Base-by-base conservation (phyloP, 2,329 filamentous ascomycete genomes). In the Trichoderma citrinoviride region DNA sequence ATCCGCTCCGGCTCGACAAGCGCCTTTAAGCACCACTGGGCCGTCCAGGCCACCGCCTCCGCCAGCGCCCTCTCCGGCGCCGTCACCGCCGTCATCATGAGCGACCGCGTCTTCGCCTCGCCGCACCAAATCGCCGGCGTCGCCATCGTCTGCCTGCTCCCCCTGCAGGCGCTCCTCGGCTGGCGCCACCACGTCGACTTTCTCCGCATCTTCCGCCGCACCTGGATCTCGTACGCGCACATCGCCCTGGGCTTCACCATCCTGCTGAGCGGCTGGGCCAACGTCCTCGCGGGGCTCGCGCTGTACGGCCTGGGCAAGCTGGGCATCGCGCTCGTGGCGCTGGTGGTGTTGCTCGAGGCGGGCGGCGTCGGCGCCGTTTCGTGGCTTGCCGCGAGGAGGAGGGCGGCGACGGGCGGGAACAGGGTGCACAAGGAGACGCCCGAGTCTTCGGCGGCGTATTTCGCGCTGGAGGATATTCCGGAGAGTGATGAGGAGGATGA, bases 181-280 rank as follows among this genome's bases (percentile, higher is more conserved):
- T 69, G 66, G 64, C 67, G 65, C n/a, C 69, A 70, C 33, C 69
- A 70, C 46, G 27, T 69, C 12, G 49, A 63, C 29, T 69, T 69
- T 49, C 46, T 70, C 14, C 66, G 67, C 40, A 67, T 68, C 21
- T 64, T 60, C 10, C 68, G 67, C 14, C 61, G 69, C n/a, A 69
- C 69, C 0, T 67, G 58, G 67, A 66, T 69, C 19, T 70, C 66
- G 4, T 64, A 69, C 50, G 58, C 43, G 6, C 66, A 69, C 63
- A 41, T 70, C 21, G 65, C 64, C 27, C 64, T 66, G 8, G 68
- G 69, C 3, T 62, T 66, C 17, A 14, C 44, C 3, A 21, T 68
- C 7, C 56, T 70, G 29, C 12, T 57, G 15, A 65, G 58, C 44
- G 67, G 67, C 21, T 65, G 65, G 57, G 57, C 56, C 7, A 68